Base-by-base conservation (phyloP, 2,329 filamentous ascomycete genomes). In the Coniochaeta ligniaria region DNA sequence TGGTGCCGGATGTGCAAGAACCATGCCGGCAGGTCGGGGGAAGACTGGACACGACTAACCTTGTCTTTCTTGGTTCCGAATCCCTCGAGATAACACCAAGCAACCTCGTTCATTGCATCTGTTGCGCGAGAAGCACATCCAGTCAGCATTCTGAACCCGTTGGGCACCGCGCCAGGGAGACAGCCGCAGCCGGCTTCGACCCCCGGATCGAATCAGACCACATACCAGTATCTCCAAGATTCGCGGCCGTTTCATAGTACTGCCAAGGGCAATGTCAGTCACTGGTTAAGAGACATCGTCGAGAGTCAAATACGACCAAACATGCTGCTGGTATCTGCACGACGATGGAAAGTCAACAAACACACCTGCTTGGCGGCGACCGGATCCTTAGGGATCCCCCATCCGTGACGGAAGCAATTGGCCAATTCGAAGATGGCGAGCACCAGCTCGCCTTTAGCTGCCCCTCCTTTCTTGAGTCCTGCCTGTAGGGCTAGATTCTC, bases 51-150 rank as follows among this genome's bases (percentile, higher is more conserved):
- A 59, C 36, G 20, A 65, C 91, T 76, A 82, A 97, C 94, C 90
- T 96, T 98, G 80, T 99, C 93, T 75, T 98, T 99, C 75, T 92
- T 95, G 71, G 92, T 94, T 36, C 95, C 95, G 75, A 96, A 96
- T n/a, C 95, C 95, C 72, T 97, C 90, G 31, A 96, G 75, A 80
- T 95, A 98, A 78, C 95, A 99, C 92, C 92, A 96, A 38, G 88
- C 95, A 59, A 89, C 89, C 75, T 98, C 94, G 72, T 97, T 96
- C 93, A 98, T 96, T 61, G 93, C 95, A 78, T 99, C 95, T 87
- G 67, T 63, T 62, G 64, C 64, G 66, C 63, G 64, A 63, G 36
- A 59, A 64, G 60, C 54, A 63, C 43, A 63, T 60, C 52, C 58
- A 66, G 69, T 73, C 64, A 73, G 72, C 66, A 65, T 64, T 64